Percentiles rank a stretch among this genome's conserved stretches.
These are phyloP conservation scores for Brettanomyces custersianus DNA, from an alignment of 805 yeast genomes.

Conservation along the genomic window DNA sequence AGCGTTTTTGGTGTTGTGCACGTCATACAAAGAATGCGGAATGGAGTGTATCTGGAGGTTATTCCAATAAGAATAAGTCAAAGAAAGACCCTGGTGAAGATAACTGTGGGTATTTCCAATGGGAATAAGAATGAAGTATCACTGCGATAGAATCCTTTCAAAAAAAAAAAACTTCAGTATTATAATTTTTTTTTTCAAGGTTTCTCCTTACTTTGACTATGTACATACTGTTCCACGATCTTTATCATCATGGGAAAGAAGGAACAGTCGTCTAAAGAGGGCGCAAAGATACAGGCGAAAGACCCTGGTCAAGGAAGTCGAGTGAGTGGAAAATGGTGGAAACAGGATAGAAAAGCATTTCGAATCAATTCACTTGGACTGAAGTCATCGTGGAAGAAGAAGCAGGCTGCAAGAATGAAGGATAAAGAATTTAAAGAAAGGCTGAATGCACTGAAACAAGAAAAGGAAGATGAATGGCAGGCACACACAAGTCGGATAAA, in stretches of 20 bases:
- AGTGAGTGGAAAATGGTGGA: constrained; percentile 56
- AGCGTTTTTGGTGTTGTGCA: constrained; percentile 46
- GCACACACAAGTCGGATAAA: constrained; percentile 48
- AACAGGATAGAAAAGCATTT: constrained; percentile 56
- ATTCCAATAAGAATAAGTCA: constrained; percentile 1
- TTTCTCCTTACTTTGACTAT: too few species aligned
- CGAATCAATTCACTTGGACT: constrained; percentile 57
- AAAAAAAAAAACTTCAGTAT: background rate
- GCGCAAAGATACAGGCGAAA: constrained; percentile 4
- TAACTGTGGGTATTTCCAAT: constrained; percentile 47
- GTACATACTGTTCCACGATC: background rate
- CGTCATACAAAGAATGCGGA: constrained; percentile 21
- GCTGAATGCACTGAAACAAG: constrained; percentile 66
- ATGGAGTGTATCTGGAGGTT: constrained; percentile 20
- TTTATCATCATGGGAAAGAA: constrained; percentile 1
- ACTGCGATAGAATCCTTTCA: background rate
- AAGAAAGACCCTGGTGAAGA: constrained; percentile 15
- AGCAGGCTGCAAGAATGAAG: constrained; percentile 56
- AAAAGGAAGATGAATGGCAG: constrained; percentile 54
- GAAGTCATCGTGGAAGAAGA: constrained; percentile 52
- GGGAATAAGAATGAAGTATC: constrained; percentile 25
- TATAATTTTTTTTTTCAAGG: background rate
- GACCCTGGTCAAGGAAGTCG: constrained; percentile 21
- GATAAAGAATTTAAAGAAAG: constrained; percentile 62
- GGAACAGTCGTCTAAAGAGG: constrained; percentile 5